Base-by-base conservation (phyloP, 169 alveolate genomes). In the Plasmodium blacklocki region DNA sequence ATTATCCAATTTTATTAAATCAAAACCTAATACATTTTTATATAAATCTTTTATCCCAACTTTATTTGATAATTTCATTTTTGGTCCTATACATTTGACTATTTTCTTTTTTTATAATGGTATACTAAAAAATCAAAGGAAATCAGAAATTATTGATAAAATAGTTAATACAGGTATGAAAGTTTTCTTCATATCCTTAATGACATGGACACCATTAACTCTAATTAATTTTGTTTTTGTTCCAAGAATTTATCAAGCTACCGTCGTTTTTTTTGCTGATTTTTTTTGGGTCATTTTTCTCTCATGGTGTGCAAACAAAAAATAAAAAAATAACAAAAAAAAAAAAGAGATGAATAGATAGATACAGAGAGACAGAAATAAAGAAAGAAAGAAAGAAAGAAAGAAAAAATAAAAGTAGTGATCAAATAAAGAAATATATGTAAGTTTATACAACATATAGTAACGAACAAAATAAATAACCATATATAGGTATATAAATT, bases 151-250 rank as follows among this genome's bases (percentile, higher is more conserved):
- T 67, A 43, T 83, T 32, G 91, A 83, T 32, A 83, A 83, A 83
- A 83, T 83, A 68, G 63, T 63, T 47, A 83, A 83, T 68, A 83
- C 91, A 56, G 91, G 91, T 15, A 67, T 67, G 72, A 83, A 68
- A 15, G 91, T 83, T 52, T 83, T 83, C 54, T 83, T 67, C 64
- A 39, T 83, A 68, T 83, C 91, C 18, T 83, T 83, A 52, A 70
- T 83, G 73, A 83, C 91, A 7, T 83, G 91, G 91, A 68, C 83
- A 83, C 91, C 91, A 54, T 47, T 83, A 67, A 83, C 91, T n/a
- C 58, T 83, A 83, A 43, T 83, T 83, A 83, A 83, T 70, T 83
- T 83, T 83, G 59, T 83, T 68, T 83, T 83, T 68, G 85, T 83
- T 12, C 91, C 91, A 14, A 67, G 91, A 32, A 83, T 83, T 67